Base-by-base conservation (phyloP, 1,284 basidiomycete genomes). In the Tilletia walkeri region DNA sequence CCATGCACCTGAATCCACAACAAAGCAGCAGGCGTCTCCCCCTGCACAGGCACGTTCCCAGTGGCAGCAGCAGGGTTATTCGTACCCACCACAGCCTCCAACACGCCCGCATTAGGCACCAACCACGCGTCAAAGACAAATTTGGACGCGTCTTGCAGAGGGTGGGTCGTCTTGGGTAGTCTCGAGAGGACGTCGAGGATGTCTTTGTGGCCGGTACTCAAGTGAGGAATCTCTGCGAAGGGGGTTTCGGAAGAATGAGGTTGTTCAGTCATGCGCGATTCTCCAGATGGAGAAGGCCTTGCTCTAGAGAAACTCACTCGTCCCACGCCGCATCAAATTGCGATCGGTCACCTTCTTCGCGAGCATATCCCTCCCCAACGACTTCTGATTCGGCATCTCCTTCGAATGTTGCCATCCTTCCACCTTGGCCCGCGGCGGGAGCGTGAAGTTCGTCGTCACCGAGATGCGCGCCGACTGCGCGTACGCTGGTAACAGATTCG, bases 1-100 rank as follows among this genome's bases (percentile, higher is more conserved):
- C 95, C 95, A 82, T 98, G 94, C 41, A 98, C 88, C 69, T 88
- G 89, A 74, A 95, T 88, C 78, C 95, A 90, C 67, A 99, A 85
- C 67, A 87, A 84, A 5, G 86, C 86, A 49, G 85, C 84, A 4
- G 84, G 85, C 14, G 82, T 85, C 87, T 67, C 76, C 30, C 72
- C 67, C 16, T n/a, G 20, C n/a, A 48, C 36, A 18, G 18, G 12
- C 16, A 47, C 65, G 12, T 7, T 16, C n/a, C 63, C 50, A 2
- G 12, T 24, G 1, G 47, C 65, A 16, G 34, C 36, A 34, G 59
- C 30, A 9, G 34, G 34, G 41, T 63, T 12, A 63, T 18, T 39
- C 24, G 53, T 47, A 6, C 53, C 41, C 53, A 48, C n/a, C 39
- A 68, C 39, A 16, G 54, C 39, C 3, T 80, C 80, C 7, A 76